A percentile compares a stretch with the other conserved stretches of the same genome.
Evolutionary conservation across 169 alveolate species (phyloP).

Genomic region (Plasmodium coatneyi): DNA sequence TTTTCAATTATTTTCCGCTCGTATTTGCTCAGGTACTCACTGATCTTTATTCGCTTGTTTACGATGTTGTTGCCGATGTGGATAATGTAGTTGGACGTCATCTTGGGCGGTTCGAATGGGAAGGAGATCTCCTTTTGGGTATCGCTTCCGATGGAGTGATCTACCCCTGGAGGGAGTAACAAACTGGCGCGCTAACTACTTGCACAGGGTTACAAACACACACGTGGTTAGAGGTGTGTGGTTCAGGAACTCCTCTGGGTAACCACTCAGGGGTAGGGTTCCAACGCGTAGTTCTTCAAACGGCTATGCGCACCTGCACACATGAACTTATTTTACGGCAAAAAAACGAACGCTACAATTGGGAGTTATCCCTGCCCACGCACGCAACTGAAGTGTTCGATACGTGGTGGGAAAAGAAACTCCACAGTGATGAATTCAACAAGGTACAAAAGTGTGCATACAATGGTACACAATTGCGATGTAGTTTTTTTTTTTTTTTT

Average conservation of each 20-base stretch:
- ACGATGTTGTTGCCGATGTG: conserved; percentile 43
- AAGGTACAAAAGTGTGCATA: not conserved
- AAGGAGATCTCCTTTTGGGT: not conserved
- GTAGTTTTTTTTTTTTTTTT: not conserved
- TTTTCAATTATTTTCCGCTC: conserved; percentile 53
- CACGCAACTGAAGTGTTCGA: not conserved
- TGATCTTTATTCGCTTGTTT: conserved; percentile 42
- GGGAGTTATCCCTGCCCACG: not conserved
- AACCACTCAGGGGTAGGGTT: not conserved
- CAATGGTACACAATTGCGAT: not conserved
- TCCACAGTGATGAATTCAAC: not conserved
- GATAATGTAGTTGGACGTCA: conserved; percentile 68
- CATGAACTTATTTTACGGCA: not conserved
- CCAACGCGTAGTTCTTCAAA: not conserved
- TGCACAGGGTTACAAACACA: not conserved
- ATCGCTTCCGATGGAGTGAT: not conserved
- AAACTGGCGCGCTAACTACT: not conserved
- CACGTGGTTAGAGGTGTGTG: not conserved
- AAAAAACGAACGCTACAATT: not conserved
- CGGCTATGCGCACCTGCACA: not conserved
- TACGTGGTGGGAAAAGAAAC: not conserved
- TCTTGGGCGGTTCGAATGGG: not conserved
- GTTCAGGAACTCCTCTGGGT: not conserved
- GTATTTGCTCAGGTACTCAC: conserved; percentile 31
- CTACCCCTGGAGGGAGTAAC: not conserved